Evolutionary conservation across 148 eudicot genomes (phyloP).

Genomic region (Rhododendron vialii): DNA sequence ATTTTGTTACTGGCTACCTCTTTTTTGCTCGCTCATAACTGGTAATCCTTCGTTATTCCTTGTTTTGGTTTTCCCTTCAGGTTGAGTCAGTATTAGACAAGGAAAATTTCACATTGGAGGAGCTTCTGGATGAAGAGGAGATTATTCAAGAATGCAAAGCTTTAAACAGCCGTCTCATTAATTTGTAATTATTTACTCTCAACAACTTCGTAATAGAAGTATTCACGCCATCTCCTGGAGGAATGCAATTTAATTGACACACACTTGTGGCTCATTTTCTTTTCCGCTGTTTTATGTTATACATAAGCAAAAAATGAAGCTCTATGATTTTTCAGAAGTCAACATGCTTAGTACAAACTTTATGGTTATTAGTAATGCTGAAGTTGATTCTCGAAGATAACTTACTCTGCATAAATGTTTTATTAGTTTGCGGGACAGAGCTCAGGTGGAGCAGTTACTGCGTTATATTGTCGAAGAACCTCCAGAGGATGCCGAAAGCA

Average conservation of each 20-base stretch:
- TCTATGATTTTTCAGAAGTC: background rate
- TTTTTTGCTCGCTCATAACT: background rate
- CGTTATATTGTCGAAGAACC: conserved; percentile 86
- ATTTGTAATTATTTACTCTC: conserved; percentile 52
- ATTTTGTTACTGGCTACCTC: background rate
- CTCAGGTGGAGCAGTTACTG: conserved; percentile 88
- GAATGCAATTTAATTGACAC: background rate
- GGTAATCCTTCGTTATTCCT: background rate
- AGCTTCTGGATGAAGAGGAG: conserved; percentile 97
- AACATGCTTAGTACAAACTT: background rate
- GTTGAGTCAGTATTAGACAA: conserved; percentile 92
- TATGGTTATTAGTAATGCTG: background rate
- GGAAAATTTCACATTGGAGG: conserved; percentile 84
- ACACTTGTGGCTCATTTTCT: background rate
- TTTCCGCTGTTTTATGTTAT: background rate
- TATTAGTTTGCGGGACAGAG: conserved; percentile 81
- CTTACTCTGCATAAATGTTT: conserved; percentile 10
- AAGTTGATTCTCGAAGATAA: conserved; percentile 4
- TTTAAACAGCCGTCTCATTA: conserved; percentile 88
- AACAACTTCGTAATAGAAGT: background rate
- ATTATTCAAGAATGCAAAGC: conserved; percentile 99
- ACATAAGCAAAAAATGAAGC: background rate
- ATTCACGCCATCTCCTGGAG: background rate
- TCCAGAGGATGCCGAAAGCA: conserved; percentile 85
- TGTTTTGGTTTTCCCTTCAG: conserved; percentile 27